Conservation (phyloP, 257 asterid genomes). For the Datura wrightii region DNA sequence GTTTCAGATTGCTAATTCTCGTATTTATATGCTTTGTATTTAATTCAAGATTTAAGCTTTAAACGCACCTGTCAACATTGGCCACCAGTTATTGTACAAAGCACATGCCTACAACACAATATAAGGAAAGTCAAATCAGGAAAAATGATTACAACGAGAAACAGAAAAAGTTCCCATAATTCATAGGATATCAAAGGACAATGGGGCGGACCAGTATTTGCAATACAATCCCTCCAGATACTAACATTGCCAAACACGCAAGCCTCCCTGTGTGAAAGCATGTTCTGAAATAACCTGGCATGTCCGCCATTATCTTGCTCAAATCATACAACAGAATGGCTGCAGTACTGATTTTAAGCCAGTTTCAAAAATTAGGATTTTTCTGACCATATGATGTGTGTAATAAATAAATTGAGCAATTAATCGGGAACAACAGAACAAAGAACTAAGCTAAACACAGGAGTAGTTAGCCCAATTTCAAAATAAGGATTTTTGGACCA, state of each 20-base stretch:
- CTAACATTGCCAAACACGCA: constrained; percentile 84
- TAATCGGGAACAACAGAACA: neutral
- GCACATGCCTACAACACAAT: constrained; percentile 82
- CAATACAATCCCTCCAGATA: constrained; percentile 89
- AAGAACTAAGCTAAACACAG: neutral
- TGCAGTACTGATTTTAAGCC: neutral
- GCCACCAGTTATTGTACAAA: constrained; percentile 94
- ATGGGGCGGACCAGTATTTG: constrained; percentile 72
- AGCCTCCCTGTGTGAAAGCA: constrained; percentile 88
- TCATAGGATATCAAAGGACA: neutral
- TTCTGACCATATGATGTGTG: neutral
- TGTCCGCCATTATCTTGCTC: constrained; percentile 67
- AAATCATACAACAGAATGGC: constrained; percentile 41
- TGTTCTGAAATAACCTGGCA: constrained; percentile 72
- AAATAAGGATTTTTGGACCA: neutral
- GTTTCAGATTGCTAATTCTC: neutral
- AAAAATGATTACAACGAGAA: constrained; percentile 30
- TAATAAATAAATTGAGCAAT: neutral
- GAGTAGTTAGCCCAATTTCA: neutral
- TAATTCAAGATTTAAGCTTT: neutral
- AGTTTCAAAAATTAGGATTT: neutral
- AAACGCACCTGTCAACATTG: constrained; percentile 83
- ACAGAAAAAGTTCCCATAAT: constrained; percentile 16
- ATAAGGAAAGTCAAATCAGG: constrained; percentile 31
- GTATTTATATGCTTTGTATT: neutral